Evolutionary conservation across 176 grass and related monocot species (phyloP), one percentile per base, ranked within the genome.

Genomic region (Oryza glaberrima): DNA sequence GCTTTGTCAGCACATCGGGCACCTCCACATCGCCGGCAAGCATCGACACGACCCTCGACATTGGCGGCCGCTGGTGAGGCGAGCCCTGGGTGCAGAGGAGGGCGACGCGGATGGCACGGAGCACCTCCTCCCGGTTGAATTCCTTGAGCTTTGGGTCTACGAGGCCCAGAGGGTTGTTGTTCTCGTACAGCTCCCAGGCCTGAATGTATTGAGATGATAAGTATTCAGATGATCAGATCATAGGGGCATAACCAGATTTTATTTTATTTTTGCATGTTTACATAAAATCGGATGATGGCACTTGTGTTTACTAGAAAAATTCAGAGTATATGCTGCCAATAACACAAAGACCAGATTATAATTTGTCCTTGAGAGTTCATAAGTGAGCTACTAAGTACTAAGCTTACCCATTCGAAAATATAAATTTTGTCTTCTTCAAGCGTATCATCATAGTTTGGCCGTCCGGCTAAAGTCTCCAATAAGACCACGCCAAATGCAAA

Each of bases 371-470:
- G 16, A 67, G 7, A 51, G 48, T 73, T 73, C 16, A 58, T 49
- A 14, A 73, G 22, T 77, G 17, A 73, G 72, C 77, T 83, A 32
- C 16, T 70, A 13, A 77, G 72, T 83, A 54, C 16, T 74, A 5
- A 77, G 73, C 81, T 83, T 97, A 97, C 91, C 94, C 94, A 97
- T 90, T 97, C 94, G 71, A 97, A 78, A 65, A 97, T 90, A 87
- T 92, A 97, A 81, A 88, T 40, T 71, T 94, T 86, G 48, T 89
- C 88, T 67, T 82, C 72, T 9, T 81, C 83, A 8, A 87, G 77
- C 0, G 38, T 86, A 6, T 56, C 60, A 69, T 97, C 86, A 16
- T 86, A 86, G 73, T 94, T 97, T n/a, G 90, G n/a, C 22, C 92
- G 86, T 80, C 94, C 94, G 17, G 90, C 82, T 47, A 97, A 66